phyloP scores from a whole-genome alignment of 1,139 yeast genomes.

The Sugiyamaella castrensis region DNA sequence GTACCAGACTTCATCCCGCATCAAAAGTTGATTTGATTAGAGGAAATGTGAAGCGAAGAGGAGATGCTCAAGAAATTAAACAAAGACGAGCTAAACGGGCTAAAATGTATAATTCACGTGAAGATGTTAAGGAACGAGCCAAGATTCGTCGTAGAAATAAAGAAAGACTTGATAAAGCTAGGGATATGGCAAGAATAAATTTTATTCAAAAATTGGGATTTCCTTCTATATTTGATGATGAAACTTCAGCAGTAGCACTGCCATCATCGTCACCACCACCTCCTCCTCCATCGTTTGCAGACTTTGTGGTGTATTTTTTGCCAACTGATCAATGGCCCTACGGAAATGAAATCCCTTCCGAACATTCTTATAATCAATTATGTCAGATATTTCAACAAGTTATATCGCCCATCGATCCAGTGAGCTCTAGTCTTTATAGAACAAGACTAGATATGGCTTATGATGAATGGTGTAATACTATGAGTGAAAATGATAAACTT shows the following conservation, averaged over 20 bases:
- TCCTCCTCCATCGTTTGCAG: conserved; percentile 42
- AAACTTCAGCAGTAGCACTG: not conserved
- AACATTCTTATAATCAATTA: conserved; percentile 6
- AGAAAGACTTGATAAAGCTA: conserved; percentile 39
- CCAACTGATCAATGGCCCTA: conserved; percentile 47
- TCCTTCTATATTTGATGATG: conserved; percentile 38
- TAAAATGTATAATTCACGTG: conserved; percentile 44
- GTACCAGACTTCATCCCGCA: conserved; percentile 45
- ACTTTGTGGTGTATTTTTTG: conserved; percentile 46
- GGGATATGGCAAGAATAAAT: conserved; percentile 35
- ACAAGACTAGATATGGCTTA: conserved; percentile 8
- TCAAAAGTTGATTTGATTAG: conserved; percentile 44
- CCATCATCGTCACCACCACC: no score
- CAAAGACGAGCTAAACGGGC: conserved; percentile 43
- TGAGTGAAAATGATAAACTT: conserved; percentile 26
- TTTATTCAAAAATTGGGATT: conserved; percentile 40
- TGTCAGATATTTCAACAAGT: not conserved
- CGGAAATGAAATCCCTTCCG: conserved; percentile 6
- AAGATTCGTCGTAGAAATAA: conserved; percentile 40
- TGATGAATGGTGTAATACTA: conserved; percentile 7
- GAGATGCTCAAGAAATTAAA: conserved; percentile 43
- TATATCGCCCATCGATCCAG: conserved; percentile 4
- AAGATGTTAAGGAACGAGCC: conserved; percentile 45
- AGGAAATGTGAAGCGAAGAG: conserved; percentile 48
- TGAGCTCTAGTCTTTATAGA: not conserved